Evolutionary conservation across 495 filamentous ascomycete genomes (phyloP).

Genomic region (Hypoxylon fragiforme): DNA sequence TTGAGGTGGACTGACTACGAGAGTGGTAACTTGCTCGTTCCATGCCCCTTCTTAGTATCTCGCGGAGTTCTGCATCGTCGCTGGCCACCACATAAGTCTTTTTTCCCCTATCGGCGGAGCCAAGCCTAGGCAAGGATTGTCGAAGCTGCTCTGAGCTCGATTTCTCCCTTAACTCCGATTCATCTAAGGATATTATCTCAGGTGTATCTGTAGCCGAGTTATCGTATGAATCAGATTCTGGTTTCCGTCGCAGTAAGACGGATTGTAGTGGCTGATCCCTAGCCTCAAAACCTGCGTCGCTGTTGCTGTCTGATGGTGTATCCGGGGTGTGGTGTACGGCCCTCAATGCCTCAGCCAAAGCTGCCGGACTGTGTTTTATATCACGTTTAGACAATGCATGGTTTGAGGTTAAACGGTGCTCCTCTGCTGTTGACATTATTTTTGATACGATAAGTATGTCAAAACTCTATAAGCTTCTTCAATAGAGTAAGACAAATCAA

Average conservation of each 20-base stretch:
- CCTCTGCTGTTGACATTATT: conserved; percentile 15
- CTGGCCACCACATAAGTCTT: conserved; percentile 56
- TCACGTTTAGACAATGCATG: conserved; percentile 14
- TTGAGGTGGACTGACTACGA: not conserved
- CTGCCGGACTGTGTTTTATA: conserved; percentile 10
- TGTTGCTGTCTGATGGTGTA: conserved; percentile 26
- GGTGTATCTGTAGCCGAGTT: conserved; percentile 22
- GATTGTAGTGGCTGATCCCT: conserved; percentile 13
- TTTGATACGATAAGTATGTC: no score
- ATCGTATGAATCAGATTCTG: conserved; percentile 27
- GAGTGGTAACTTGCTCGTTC: conserved; percentile 40
- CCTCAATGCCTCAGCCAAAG: conserved; percentile 21
- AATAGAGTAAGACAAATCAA: no score
- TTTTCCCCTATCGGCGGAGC: conserved; percentile 2
- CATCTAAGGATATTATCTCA: conserved; percentile 22
- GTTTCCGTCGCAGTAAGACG: conserved; percentile 19
- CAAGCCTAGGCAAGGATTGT: conserved; percentile 8
- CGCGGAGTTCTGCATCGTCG: conserved; percentile 58
- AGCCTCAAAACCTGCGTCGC: conserved; percentile 23
- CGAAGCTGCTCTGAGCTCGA: conserved; percentile 12
- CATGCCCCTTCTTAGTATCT: conserved; percentile 52
- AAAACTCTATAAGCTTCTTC: no score
- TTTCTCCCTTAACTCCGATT: not conserved
- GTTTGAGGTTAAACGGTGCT: not conserved
- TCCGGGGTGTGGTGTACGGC: conserved; percentile 21